A percentile compares a stretch with the other conserved stretches of the same genome.
These are phyloP conservation scores for Agarophyton chilense DNA, from an alignment of 23 red algal genomes.

Conservation along the genomic window DNA sequence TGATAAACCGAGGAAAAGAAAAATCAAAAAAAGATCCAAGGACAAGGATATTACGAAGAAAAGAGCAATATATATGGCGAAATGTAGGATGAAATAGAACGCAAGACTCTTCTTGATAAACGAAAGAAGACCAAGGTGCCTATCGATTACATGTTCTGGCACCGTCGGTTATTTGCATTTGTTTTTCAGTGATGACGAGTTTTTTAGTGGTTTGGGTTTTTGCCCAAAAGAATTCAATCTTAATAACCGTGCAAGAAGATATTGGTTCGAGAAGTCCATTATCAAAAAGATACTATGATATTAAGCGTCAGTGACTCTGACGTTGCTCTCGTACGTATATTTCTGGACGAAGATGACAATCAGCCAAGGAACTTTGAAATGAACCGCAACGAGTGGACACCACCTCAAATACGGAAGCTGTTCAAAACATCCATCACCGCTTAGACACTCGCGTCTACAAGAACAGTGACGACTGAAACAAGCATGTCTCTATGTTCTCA, in stretches of 20 bases:
- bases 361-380: conserved; percentile 23
- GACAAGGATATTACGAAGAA: no score
- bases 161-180: background rate
- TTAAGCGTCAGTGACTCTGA: background rate
- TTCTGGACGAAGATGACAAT: conserved; percentile 33
- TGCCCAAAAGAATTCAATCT: no score
- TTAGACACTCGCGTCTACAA: conserved; percentile 16
- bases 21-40: no score
- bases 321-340: background rate
- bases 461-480: background rate
- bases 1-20: no score
- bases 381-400: conserved; percentile 5
- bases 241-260: no score
- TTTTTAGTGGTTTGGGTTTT: no score
- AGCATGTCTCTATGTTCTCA: conserved; percentile 8
- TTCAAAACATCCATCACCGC: background rate
- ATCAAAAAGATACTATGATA: no score
- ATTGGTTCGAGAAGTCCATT: no score
- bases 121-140: background rate
- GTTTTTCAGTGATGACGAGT: no score
- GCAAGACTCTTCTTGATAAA: background rate
- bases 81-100: no score
- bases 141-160: background rate
- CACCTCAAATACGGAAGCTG: background rate
- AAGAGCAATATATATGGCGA: no score